Conservation (phyloP, 305 asterid species). For the Fraxinus latifolia region DNA sequence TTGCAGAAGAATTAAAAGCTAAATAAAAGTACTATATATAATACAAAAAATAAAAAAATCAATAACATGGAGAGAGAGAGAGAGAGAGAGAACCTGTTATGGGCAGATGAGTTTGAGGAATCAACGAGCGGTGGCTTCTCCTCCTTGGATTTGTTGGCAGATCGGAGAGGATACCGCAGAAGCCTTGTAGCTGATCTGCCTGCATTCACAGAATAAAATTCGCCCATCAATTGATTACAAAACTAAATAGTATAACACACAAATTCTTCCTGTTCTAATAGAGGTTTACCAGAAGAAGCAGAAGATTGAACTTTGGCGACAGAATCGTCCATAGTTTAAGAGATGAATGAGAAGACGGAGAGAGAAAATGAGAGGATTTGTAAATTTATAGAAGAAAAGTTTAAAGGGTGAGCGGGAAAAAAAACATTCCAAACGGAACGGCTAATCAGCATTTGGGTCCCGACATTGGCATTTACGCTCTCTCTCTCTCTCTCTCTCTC, state of each 20-base stretch:
- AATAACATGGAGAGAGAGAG: neutral
- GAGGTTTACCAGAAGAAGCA: conserved; percentile 52
- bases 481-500: neutral
- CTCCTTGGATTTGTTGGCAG: conserved; percentile 53
- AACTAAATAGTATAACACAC: neutral
- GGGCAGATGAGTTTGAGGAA: conserved; percentile 50
- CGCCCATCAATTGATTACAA: neutral
- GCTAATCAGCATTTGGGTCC: conserved; percentile 31
- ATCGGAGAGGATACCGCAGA: conserved; percentile 85
- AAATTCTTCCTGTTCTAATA: neutral
- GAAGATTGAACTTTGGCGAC: conserved; percentile 55
- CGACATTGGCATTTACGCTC: conserved; percentile 16
- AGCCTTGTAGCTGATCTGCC: conserved; percentile 61
- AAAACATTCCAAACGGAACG: conserved; percentile 20
- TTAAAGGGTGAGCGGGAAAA: conserved; percentile 32
- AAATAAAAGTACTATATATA: neutral
- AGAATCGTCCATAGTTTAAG: conserved; percentile 49
- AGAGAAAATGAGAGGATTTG: neutral
- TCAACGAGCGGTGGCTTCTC: conserved; percentile 63
- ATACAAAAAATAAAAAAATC: neutral
- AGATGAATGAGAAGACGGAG: neutral
- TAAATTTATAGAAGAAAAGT: conserved; percentile 13
- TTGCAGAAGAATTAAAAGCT: neutral
- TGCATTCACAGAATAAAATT: conserved; percentile 18
- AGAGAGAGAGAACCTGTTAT: conserved; percentile 43